A percentile compares a stretch with the other conserved stretches of the same genome.
Evolutionary conservation across 2,329 filamentous ascomycete species (phyloP).

Genomic region (Celoporthe dispersa): DNA sequence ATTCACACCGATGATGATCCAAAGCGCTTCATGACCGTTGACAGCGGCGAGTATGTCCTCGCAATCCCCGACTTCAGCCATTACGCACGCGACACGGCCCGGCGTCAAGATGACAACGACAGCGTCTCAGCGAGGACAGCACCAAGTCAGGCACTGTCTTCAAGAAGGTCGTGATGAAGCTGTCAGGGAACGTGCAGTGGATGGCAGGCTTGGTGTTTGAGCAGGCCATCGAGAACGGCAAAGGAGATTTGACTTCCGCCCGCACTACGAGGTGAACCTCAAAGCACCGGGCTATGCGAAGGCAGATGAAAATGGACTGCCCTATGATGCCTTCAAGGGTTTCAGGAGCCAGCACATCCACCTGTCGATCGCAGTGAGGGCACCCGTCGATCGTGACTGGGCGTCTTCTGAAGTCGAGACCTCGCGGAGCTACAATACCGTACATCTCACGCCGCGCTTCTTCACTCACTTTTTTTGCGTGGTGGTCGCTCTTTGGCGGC

Average conservation of each 20-base stretch:
- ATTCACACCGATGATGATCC: constrained; percentile 86
- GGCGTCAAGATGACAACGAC: constrained; percentile 56
- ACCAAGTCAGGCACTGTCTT: constrained; percentile 79
- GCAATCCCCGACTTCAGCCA: constrained; percentile 93
- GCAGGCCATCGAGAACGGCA: constrained; percentile 72
- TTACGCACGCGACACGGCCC: constrained; percentile 72
- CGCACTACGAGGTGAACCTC: constrained; percentile 89
- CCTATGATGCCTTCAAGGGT: constrained; percentile 93
- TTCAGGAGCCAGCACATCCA: constrained; percentile 98
- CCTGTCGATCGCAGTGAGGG: constrained; percentile 87
- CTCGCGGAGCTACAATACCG: constrained; percentile 92
- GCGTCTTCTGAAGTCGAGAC: constrained; percentile 72
- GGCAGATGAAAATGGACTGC: constrained; percentile 48
- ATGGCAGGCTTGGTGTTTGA: constrained; percentile 91
- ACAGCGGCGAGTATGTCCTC: constrained; percentile 92
- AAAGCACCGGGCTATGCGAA: constrained; percentile 79
- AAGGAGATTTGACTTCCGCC: constrained; percentile 86
- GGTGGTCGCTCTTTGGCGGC: constrained; percentile 96
- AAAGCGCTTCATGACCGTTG: constrained; percentile 91
- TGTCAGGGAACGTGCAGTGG: constrained; percentile 95
- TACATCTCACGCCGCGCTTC: constrained; percentile 92
- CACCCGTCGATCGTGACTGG: constrained; percentile 88
- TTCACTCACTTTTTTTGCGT: constrained; percentile 97
- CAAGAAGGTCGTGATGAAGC: constrained; percentile 98
- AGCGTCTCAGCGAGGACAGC: constrained; percentile 67